Base-by-base conservation (phyloP, 768 basidiomycete genomes). In the Daedaleopsis sinensis region DNA sequence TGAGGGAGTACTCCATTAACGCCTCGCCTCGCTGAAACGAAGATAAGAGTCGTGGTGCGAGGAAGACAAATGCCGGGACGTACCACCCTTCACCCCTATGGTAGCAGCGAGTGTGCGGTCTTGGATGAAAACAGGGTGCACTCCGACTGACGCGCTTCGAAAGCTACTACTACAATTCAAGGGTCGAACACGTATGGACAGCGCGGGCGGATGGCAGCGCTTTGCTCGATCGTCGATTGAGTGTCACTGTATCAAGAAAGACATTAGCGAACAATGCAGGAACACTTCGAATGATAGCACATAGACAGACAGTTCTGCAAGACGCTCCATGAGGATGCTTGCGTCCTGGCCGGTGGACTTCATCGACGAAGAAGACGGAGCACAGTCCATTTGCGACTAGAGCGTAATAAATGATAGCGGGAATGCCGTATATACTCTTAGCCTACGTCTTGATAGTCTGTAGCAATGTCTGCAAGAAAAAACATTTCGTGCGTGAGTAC, bases 281-380 rank as follows among this genome's bases (percentile, higher is more conserved):
- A 36, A 11, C 16, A 8, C 39, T 15, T 11, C 35, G 21, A 1
- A 47, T 7, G 16, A 23, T 3, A 35, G 15, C n/a, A n/a, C n/a
- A n/a, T n/a, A 21, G 52, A 74, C 83, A 65, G 68, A 94, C 91
- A 98, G 78, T 68, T 98, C 96, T 0, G 93, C 93, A 24, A 98
- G 76, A 72, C 93, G 95, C 71, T 96, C 94, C 89, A 98, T 93
- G n/a, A 98, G 80, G 9, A 92, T 72, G n/a, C n/a, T n/a, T n/a
- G n/a, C n/a, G n/a, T n/a, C n/a, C n/a, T n/a, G n/a, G n/a, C n/a
- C n/a, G n/a, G 79, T 59, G 15, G 70, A 67, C 44, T 78, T 76
- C 11, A 75, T 79, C 0, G 80, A 77, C 2, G 84, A 84, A 0
- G 83, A 78, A 0, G 84, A 83, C 0, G 82, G 77, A 7, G 76